These are phyloP conservation scores for Yamadazyma paraphyllophila DNA, from an alignment of 805 yeast genomes.

Conservation along the genomic window DNA sequence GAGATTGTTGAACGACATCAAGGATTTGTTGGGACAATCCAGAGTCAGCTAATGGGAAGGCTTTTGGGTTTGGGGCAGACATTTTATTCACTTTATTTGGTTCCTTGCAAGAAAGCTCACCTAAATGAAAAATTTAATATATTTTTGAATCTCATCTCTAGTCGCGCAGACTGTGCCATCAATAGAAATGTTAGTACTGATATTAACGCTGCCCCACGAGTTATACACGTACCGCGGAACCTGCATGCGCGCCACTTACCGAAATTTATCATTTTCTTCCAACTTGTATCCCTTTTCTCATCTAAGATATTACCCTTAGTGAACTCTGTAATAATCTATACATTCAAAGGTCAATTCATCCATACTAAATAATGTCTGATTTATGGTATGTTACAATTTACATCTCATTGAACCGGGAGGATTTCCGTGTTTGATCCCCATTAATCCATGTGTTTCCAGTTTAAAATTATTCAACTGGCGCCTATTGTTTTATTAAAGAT, in stretches of 20 bases:
- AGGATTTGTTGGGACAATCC: constrained; percentile 93
- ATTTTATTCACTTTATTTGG: constrained; percentile 40
- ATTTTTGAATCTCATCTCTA: constrained; percentile 10
- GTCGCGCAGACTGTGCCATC: not conserved
- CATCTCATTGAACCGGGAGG: not conserved
- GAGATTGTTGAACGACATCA: constrained; percentile 97
- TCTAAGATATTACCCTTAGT: not conserved
- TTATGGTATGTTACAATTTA: constrained; percentile 57
- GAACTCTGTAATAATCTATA: not conserved
- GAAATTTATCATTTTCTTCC: constrained; percentile 10
- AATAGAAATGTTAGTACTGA: constrained; percentile 3
- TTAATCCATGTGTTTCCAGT: not conserved
- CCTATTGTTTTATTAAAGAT: no score
- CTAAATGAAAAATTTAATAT: constrained; percentile 14
- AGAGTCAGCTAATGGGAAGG: constrained; percentile 98
- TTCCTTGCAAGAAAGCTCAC: constrained; percentile 51
- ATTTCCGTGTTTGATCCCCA: not conserved
- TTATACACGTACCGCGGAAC: constrained; percentile 2
- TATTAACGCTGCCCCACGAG: constrained; percentile 5
- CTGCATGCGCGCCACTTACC: constrained; percentile 9
- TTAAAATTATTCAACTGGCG: not conserved
- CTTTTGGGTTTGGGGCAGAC: constrained; percentile 96
- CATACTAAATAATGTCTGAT: constrained; percentile 53
- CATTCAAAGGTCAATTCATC: not conserved
- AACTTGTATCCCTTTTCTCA: constrained; percentile 11